phyloP scores from a whole-genome alignment of 352 stramenopile species.

The Phytophthora syringae region DNA sequence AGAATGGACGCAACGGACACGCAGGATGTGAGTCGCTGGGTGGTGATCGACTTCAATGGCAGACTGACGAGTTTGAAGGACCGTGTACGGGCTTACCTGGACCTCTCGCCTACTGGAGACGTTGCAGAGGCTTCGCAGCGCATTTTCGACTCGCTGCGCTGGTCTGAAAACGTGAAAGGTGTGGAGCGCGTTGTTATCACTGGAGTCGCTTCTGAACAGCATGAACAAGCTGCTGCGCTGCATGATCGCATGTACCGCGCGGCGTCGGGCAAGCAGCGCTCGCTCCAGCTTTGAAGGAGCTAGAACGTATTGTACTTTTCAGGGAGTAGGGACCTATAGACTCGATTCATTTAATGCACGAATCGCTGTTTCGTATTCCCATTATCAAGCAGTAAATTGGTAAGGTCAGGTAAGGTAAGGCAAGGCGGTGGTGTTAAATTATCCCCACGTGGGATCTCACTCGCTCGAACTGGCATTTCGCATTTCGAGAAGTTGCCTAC shows the following conservation, averaged over 20 bases:
- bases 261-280: constrained; percentile 72
- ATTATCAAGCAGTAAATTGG: constrained; percentile 3
- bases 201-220: constrained; percentile 52
- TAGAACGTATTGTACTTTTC: constrained; percentile 20
- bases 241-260: constrained; percentile 87
- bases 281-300: constrained; percentile 48
- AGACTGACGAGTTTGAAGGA: constrained; percentile 52
- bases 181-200: constrained; percentile 79
- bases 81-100: constrained; percentile 71
- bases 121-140: constrained; percentile 71
- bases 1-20: constrained; percentile 35
- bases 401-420: not conserved
- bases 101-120: constrained; percentile 77
- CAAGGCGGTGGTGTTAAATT: constrained; percentile 22
- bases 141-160: constrained; percentile 88
- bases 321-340: constrained; percentile 12
- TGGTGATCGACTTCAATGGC: constrained; percentile 85
- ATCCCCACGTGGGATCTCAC: constrained; percentile 10
- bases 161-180: constrained; percentile 75
- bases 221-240: constrained; percentile 80
- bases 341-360: constrained; percentile 12
- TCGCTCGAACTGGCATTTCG: constrained; percentile 19
- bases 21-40: constrained; percentile 59
- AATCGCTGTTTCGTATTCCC: constrained; percentile 13
- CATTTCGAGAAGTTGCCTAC: constrained; percentile 37